A percentile compares a stretch with the other conserved stretches of the same genome.
Evolutionary conservation across 306 rosid species (phyloP).

Genomic region (Cicer pinnatifidum): DNA sequence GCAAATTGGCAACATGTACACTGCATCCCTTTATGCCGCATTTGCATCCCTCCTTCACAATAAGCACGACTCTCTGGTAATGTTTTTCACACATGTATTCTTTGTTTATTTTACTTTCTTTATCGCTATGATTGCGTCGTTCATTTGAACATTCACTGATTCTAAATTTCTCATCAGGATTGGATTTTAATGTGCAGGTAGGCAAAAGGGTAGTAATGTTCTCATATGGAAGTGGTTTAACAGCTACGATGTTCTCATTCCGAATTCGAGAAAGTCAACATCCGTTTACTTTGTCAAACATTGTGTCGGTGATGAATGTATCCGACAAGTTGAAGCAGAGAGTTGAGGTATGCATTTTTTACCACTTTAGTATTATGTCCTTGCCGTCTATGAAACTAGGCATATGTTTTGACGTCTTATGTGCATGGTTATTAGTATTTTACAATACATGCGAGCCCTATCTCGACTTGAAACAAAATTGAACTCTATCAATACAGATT

Average conservation of each 20-base stretch:
- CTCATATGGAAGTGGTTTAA: slow-evolving; percentile 87
- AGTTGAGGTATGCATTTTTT: slow-evolving; percentile 60
- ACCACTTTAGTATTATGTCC: not conserved
- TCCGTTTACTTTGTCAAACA: slow-evolving; percentile 76
- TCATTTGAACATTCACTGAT: not conserved
- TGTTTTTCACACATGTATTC: not conserved
- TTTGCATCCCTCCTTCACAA: slow-evolving; percentile 56
- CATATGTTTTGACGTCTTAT: too few species aligned
- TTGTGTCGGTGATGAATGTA: slow-evolving; percentile 66
- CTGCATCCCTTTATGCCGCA: slow-evolving; percentile 69
- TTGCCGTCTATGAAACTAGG: not conserved
- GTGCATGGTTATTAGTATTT: not conserved
- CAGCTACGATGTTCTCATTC: slow-evolving; percentile 83
- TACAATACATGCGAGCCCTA: not conserved
- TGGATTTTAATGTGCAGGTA: slow-evolving; percentile 51
- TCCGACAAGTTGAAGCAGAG: slow-evolving; percentile 75
- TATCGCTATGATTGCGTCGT: not conserved
- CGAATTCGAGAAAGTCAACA: slow-evolving; percentile 57
- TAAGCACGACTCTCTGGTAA: slow-evolving; percentile 63
- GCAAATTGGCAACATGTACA: slow-evolving; percentile 61
- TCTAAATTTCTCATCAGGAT: slow-evolving; percentile 17
- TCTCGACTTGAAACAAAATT: not conserved
- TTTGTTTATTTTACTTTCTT: not conserved
- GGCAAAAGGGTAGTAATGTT: slow-evolving; percentile 73
- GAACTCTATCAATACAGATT: too few species aligned